Conservation (phyloP, 1,284 basidiomycete species). For the Fomes fomentarius region DNA sequence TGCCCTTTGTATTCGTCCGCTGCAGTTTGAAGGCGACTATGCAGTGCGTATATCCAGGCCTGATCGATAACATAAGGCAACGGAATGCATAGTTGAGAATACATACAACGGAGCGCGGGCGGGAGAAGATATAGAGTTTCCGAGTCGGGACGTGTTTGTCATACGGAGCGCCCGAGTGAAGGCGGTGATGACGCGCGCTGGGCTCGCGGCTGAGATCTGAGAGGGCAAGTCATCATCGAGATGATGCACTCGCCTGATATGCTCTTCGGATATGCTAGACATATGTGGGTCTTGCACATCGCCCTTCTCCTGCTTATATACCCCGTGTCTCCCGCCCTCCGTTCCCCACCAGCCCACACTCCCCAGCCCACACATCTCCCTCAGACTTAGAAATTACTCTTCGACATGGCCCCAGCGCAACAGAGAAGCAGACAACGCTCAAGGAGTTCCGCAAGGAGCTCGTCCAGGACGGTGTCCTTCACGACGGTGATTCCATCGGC, state of each 20-base stretch:
- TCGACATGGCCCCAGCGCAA: constrained; percentile 20
- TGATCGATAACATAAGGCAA: too few relatives aligned
- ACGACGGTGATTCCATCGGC: constrained; percentile 65
- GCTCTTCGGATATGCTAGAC: constrained; percentile 7
- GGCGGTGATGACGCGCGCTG: neutral
- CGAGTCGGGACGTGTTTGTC: constrained; percentile 3
- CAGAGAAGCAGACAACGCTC: constrained; percentile 24
- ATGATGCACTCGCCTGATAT: constrained; percentile 17
- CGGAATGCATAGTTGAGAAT: too few relatives aligned
- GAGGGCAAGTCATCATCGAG: constrained; percentile 16
- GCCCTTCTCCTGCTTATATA: neutral
- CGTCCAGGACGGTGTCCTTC: constrained; percentile 52
- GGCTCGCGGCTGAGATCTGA: neutral
- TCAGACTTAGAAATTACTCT: too few relatives aligned
- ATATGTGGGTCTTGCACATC: constrained; percentile 1
- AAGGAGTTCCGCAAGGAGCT: constrained; percentile 51
- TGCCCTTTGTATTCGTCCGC: too few relatives aligned
- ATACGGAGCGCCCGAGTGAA: neutral
- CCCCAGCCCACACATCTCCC: too few relatives aligned
- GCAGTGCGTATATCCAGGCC: too few relatives aligned
- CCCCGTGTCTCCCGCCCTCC: neutral
- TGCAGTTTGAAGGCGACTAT: too few relatives aligned
- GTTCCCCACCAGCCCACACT: neutral
- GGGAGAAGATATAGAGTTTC: neutral
- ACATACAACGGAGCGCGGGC: too few relatives aligned